Evolutionary conservation across 2,329 filamentous ascomycete genomes (phyloP).

Genomic region (Tolypocladium tropicale): DNA sequence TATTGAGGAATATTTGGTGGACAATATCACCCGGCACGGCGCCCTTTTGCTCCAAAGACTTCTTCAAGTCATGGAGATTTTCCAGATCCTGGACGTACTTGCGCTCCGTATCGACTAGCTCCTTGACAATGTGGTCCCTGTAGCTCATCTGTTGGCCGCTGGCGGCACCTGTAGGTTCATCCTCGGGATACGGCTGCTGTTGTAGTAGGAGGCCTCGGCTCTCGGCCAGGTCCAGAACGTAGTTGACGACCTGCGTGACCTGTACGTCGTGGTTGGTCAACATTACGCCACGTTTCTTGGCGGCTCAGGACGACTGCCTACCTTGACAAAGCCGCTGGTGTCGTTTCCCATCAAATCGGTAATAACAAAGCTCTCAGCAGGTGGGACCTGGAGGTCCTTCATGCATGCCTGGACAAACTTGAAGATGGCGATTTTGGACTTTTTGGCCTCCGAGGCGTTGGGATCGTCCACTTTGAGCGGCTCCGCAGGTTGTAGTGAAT

Average conservation of each 20-base stretch:
- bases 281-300: neutral
- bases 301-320: constrained; percentile 23
- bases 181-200: constrained; percentile 46
- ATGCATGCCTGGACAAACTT: constrained; percentile 88
- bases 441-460: constrained; percentile 56
- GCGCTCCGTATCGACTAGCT: constrained; percentile 87
- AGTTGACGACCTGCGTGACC: constrained; percentile 85
- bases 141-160: constrained; percentile 61
- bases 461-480: constrained; percentile 57
- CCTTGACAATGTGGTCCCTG: constrained; percentile 79
- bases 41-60: constrained; percentile 76
- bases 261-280: constrained; percentile 5
- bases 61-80: constrained; percentile 86
- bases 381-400: constrained; percentile 66
- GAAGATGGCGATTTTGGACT: constrained; percentile 79
- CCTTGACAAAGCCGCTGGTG: constrained; percentile 95
- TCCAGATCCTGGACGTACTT: constrained; percentile 98
- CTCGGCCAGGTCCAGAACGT: constrained; percentile 79
- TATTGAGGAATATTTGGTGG: constrained; percentile 92
- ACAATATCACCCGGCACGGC: constrained; percentile 81
- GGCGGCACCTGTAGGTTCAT: constrained; percentile 30
- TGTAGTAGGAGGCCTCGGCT: constrained; percentile 62
- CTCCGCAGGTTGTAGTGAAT: constrained; percentile 63
- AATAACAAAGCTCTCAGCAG: constrained; percentile 82
- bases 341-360: constrained; percentile 87